Base-by-base conservation (phyloP, 2,329 filamentous ascomycete genomes). In the Nigrospora osmanthi region DNA sequence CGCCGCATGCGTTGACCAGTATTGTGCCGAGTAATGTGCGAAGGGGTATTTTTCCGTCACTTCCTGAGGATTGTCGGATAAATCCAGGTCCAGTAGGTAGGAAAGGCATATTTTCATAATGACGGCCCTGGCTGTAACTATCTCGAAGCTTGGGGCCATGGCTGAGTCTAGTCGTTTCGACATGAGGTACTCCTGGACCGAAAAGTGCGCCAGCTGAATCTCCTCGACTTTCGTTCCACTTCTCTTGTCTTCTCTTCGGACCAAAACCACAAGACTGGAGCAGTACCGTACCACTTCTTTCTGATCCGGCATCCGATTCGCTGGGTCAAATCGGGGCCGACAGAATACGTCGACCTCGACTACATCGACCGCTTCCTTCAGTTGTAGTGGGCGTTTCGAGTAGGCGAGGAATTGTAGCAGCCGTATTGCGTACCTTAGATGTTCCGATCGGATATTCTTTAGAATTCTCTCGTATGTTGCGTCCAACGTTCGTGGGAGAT, bases 121-220 rank as follows among this genome's bases (percentile, higher is more conserved):
- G 12, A 37, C 47, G 14, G 33, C 19, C 35, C 43, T 47, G 17
- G 50, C 56, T 34, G 37, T 15, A 36, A 14, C 39, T 30, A 46
- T 39, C 31, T 38, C 40, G 44, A 56, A 42, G 15, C 37, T 15
- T 3, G 31, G 13, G 16, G 43, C 43, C 5, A 49, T 35, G n/a
- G 37, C 35, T 12, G 43, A 30, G 9, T 49, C 37, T 15, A 57
- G 23, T 23, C 49, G 50, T 14, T 46, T 15, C 31, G 60, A 62
- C 15, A 39, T 43, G 9, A 62, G 48, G 42, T 58, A 63, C 31
- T 62, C 57, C 45, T 57, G 59, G 16, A 60, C 55, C 11, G 57
- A 60, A 15, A 56, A 58, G 52, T 65, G 59, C 9, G 58, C 56
- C 7, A 63, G 48, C 31, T 46, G 54, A 40, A 57, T 48, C 28